Base-by-base conservation (phyloP, 2,329 filamentous ascomycete species). In the Alternaria rosae region DNA sequence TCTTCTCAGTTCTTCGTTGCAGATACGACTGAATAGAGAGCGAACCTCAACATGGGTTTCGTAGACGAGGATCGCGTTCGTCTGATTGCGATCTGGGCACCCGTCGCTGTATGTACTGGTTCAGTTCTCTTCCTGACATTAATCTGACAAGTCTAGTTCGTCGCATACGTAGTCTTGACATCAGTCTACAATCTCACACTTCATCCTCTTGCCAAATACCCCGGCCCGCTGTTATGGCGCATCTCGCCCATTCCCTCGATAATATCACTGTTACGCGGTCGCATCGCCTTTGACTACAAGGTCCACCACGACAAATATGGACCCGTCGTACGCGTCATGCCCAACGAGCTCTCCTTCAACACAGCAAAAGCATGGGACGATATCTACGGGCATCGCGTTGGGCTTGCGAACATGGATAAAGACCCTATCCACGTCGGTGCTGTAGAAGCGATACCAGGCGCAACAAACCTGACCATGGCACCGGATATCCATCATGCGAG, bases 401-500 rank as follows among this genome's bases (percentile, higher is more conserved):
- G 72, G 2, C 59, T 71, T 25, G 47, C 70, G 20, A 80, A 79
- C 60, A 76, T 76, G 71, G 70, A 76, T 32, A 76, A 76, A 59
- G 70, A 77, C 53, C 76, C 70, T 3, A 78, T 79, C 44, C 73
- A 78, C 54, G 76, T 79, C 15, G 76, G 76, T 21, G 67, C 74
- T 11, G 76, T 78, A 1, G 74, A 75, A 45, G 73, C 76, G 4
- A 75, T 78, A 44, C 74, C 73, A n/a, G 77, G 75, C 2, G 74
- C 75, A 1, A 78, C 76, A 3, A 79, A 77, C 26, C 43, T 80
- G 57, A 76, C 77, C 13, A 77, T 75, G 68, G 74, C 81, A 8
- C 73, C 79, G 17, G 78, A 82, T 54, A 70, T 75, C 17, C 68
- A 75, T 57, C 81, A 83, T 68, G 72, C 76, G 6, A 72, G 81